A percentile compares a stretch with the other conserved stretches of the same genome.
Conservation (phyloP, 1,139 yeast species). For the Kodamaea plutei region DNA sequence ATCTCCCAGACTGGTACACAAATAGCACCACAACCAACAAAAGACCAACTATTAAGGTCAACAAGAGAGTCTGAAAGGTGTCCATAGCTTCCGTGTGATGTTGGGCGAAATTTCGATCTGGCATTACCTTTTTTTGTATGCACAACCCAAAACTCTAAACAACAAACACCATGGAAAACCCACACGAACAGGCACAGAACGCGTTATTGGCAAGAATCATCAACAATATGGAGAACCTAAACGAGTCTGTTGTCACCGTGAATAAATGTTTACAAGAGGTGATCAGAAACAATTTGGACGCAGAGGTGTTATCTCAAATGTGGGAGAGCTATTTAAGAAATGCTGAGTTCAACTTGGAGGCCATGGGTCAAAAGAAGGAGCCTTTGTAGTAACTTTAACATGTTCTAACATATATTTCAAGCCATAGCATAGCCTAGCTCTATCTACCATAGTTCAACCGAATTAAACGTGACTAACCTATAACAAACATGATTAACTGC, state of each 20-base stretch:
- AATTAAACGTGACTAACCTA: no score
- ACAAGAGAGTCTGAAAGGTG: constrained; percentile 15
- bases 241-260: constrained; percentile 64
- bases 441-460: no score
- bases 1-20: constrained; percentile 11
- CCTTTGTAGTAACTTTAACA: no score
- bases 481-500: no score
- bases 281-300: constrained; percentile 62
- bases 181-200: constrained; percentile 82
- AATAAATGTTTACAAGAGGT: constrained; percentile 60
- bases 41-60: constrained; percentile 18
- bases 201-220: constrained; percentile 75
- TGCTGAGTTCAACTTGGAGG: constrained; percentile 67
- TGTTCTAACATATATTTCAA: no score
- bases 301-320: constrained; percentile 72
- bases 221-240: constrained; percentile 68
- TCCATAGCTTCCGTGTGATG: constrained; percentile 22
- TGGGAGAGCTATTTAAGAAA: constrained; percentile 78
- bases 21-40: constrained; percentile 15
- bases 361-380: constrained; percentile 60
- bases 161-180: constrained; percentile 62
- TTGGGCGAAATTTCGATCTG: no score
- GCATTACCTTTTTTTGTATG: not conserved
- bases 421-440: no score
- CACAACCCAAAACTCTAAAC: not conserved